phyloP scores from a whole-genome alignment of 2,329 filamentous ascomycete species.

The Trichoderma simmonsii region DNA sequence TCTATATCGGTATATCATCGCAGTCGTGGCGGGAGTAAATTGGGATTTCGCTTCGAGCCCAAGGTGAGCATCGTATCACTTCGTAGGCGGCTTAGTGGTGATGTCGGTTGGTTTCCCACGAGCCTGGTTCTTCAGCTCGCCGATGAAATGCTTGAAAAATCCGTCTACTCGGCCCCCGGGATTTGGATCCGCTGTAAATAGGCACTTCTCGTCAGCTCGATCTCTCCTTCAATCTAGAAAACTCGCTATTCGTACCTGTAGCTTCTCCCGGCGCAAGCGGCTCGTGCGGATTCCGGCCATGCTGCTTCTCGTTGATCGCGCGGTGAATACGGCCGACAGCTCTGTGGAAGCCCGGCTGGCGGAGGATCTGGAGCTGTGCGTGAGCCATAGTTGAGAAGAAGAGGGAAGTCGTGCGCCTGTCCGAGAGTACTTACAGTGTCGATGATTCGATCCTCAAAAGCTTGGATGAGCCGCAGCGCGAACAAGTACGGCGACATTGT shows the following conservation, averaged over 20 bases:
- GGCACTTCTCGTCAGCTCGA: neutral
- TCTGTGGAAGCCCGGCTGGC: slow-evolving; percentile 50
- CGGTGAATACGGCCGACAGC: slow-evolving; percentile 52
- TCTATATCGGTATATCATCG: neutral
- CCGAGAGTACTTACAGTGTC: slow-evolving; percentile 26
- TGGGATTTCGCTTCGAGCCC: neutral
- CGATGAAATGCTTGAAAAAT: slow-evolving; percentile 48
- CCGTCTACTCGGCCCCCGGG: slow-evolving; percentile 22
- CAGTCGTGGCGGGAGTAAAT: neutral
- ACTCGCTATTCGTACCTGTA: slow-evolving; percentile 37
- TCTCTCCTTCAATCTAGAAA: neutral
- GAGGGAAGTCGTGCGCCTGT: neutral
- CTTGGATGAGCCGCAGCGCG: slow-evolving; percentile 34
- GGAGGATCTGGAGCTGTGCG: slow-evolving; percentile 41
- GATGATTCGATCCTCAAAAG: slow-evolving; percentile 31
- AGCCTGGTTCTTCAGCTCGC: slow-evolving; percentile 51
- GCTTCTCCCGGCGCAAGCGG: slow-evolving; percentile 52
- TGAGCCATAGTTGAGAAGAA: slow-evolving; percentile 5
- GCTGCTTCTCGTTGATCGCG: slow-evolving; percentile 44
- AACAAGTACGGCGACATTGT: slow-evolving; percentile 35
- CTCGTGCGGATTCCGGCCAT: slow-evolving; percentile 50
- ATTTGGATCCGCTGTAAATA: slow-evolving; percentile 33
- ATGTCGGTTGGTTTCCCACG: slow-evolving; percentile 44
- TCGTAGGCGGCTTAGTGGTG: slow-evolving; percentile 28
- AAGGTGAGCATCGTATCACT: slow-evolving; percentile 19